Evolutionary conservation across 169 alveolate species (phyloP), one percentile per base, ranked within the genome.

Genomic region (Eimeria acervulina): DNA sequence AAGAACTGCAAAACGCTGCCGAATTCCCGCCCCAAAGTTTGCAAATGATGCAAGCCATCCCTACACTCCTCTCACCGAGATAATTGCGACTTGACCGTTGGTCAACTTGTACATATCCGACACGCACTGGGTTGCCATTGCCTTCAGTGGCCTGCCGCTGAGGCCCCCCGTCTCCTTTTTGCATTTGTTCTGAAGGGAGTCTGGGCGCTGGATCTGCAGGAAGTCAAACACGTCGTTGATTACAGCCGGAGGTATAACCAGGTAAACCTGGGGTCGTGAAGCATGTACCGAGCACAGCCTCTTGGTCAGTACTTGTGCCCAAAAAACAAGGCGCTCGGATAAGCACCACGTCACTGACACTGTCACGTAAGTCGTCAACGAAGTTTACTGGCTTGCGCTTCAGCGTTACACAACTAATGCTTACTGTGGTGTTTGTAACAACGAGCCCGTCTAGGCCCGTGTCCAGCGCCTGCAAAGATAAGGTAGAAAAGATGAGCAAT

Each of bases 391-490:
- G 19, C 31, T 72, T 36, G 52, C 19, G 83, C 7, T 72, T 36
- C 36, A 33, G 51, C 17, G 51, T 8, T 8, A 72, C 0, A 36
- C 7, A n/a, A 3, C 3, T 17, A 83, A n/a, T 52, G 19, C 98
- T 36, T 84, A 97, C 98, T 23, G 99, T 98, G 28, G 99, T 98
- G 95, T 98, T 98, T 19, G 98, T 95, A 26, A 98, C 97, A 8
- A 98, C 96, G 66, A 98, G 98, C 55, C 99, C 99, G 44, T 97
- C 99, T 31, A 98, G 55, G 40, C 92, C 83, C 23, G 97, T 97
- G 74, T 97, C 97, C 26, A 97, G 93, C 28, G 98, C 98, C 97
- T 95, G 96, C 61, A 13, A 38, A 51, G 63, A 78, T 52, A 3
- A 17, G 28, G 47, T 4, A 33, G 42, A 6, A 12, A 17, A 17